Evolutionary conservation across 805 yeast species (phyloP), one percentile per base, ranked within the genome.

Genomic region (Saccharomyces eubayanus): DNA sequence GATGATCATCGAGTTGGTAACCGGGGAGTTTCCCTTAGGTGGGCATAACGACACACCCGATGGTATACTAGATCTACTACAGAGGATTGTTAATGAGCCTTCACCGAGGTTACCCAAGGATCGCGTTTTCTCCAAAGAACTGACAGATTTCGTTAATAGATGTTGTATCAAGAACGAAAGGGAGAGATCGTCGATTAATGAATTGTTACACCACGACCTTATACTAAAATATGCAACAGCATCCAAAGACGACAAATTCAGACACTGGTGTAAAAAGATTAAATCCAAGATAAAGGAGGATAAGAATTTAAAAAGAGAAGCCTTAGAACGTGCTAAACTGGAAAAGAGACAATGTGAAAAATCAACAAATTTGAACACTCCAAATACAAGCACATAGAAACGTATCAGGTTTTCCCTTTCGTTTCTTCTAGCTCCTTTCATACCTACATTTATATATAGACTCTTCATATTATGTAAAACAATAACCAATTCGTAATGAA

Each of bases 11-110:
- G 98, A 94, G 68, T 74, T 94, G 51, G 92, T 96, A 0, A 81
- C 87, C 2, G 98, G 98, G 0, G 77, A 76, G 52, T 85, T 86
- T 61, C 94, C 97, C 2, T 84, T 91, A 6, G 72, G 71, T 75
- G 79, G 80, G 24, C 84, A 81, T 56, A 78, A 77, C 28, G 78
- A 76, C 63, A 73, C 77, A 8, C 95, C 96, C 2, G 86, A 88
- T 62, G 96, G 97, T 1, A 92, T 94, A 47, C 75, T 94, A 58
- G 99, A 94, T 65, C 75, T 94, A 20, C 70, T 94, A 53, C 98
- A 94, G 72, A 74, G 97, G 62, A 91, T 94, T 46, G 99, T 94
- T 27, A 89, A 91, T 64, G 99, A 94, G 67, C 84, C 83, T 2
- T 90, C 97, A 0, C 99, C 99, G 10, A 74, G 78, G 0, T 75